Base-by-base conservation (phyloP, 148 eudicot genomes). In the Rheum nobile region DNA sequence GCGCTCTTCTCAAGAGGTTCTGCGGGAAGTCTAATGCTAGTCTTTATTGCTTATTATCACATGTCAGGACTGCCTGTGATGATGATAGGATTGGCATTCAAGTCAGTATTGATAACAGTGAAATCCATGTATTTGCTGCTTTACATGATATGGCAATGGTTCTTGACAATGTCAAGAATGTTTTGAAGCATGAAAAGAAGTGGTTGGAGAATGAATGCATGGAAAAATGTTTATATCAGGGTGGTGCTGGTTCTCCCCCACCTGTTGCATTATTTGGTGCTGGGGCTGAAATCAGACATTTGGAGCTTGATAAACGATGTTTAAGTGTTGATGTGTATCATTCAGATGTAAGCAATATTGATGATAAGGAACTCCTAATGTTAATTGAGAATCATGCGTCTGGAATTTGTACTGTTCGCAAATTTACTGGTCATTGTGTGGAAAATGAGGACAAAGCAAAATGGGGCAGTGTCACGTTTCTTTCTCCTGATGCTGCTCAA, bases 391-490 rank as follows among this genome's bases (percentile, higher is more conserved):
- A 57, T 38, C 43, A 28, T 82, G 80, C 87, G 29, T 50, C 74
- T 0, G 90, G 88, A 46, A 76, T 95, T 63, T 95, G 99, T 84
- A 82, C 80, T 13, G 76, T 88, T 44, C 89, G 85, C 76, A 95
- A 82, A 78, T 82, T 73, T 69, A 57, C 83, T 14, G 71, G 82
- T 43, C 72, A 71, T 77, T 79, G 76, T 74, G 82, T 29, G 41
- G 88, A 86, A 12, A 80, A 19, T 12, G 86, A 82, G 50, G 98
- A 86, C 75, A 82, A 78, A 72, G 85, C 75, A 71, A 87, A 86
- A 83, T 95, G 98, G 98, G 96, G 93, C 61, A 86, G 85, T 70
- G 78, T 91, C 73, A 95, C 93, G 31, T 95, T 95, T 81, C 81
- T 87, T 59, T 82, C 88, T 31, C 97, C 97, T 16, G 88, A 84